A percentile compares a stretch with the other conserved stretches of the same genome.
These are phyloP conservation scores for Quillaja saponaria DNA, from an alignment of 306 rosid genomes.

Conservation along the genomic window DNA sequence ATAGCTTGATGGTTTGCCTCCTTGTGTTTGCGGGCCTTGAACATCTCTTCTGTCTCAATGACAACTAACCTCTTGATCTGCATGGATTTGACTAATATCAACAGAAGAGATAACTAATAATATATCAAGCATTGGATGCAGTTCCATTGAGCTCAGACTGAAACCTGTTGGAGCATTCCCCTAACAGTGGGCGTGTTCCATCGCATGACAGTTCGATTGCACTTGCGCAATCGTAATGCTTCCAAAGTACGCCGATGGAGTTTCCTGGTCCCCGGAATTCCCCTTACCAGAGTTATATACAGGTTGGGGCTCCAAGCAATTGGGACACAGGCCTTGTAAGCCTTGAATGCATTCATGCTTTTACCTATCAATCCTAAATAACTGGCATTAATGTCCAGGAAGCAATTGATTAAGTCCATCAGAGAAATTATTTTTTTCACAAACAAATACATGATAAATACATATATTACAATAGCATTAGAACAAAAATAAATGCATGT, in stretches of 20 bases:
- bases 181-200: slow-evolving; percentile 89
- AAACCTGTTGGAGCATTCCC: slow-evolving; percentile 95
- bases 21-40: slow-evolving; percentile 74
- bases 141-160: background rate
- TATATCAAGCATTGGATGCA: slow-evolving; percentile 17
- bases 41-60: slow-evolving; percentile 89
- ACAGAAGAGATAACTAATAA: background rate
- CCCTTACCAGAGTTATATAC: slow-evolving; percentile 86
- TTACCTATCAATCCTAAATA: slow-evolving; percentile 45
- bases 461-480: no score
- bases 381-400: slow-evolving; percentile 10
- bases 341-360: slow-evolving; percentile 88
- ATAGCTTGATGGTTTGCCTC: slow-evolving; percentile 57
- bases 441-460: no score
- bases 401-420: background rate
- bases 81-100: slow-evolving; percentile 26
- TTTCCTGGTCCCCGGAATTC: slow-evolving; percentile 91
- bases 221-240: slow-evolving; percentile 77
- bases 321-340: slow-evolving; percentile 81
- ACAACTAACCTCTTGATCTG: slow-evolving; percentile 90
- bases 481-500: no score
- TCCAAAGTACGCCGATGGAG: slow-evolving; percentile 85
- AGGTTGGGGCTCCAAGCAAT: slow-evolving; percentile 83
- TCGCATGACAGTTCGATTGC: slow-evolving; percentile 93
- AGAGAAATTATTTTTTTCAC: no score